phyloP scores from a whole-genome alignment of 2,329 filamentous ascomycete genomes.

The Metarhizium album region DNA sequence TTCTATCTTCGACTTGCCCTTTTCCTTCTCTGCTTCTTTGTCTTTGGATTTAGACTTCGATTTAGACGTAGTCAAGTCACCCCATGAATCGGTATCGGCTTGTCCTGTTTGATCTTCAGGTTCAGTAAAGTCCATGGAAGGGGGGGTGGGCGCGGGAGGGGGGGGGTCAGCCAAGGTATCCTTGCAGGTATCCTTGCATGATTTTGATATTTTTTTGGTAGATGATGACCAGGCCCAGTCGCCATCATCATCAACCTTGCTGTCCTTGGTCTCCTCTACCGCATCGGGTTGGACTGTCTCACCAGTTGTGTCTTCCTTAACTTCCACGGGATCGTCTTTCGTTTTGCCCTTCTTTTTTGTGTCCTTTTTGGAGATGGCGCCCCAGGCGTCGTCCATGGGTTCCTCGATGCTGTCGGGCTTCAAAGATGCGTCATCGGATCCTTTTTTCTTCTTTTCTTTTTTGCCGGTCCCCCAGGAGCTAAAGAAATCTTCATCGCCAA shows the following conservation, averaged over 20 bases:
- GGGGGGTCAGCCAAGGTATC: constrained; percentile 30
- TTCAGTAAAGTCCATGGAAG: constrained; percentile 34
- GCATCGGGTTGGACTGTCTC: constrained; percentile 36
- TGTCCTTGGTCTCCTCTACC: constrained; percentile 31
- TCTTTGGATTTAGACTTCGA: constrained; percentile 31
- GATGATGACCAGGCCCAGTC: constrained; percentile 33
- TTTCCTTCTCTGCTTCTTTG: constrained; percentile 20
- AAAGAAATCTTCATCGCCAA: constrained; percentile 41
- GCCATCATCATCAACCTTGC: constrained; percentile 29
- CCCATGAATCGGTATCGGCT: constrained; percentile 24
- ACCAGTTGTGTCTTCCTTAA: constrained; percentile 34
- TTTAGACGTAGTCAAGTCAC: constrained; percentile 20
- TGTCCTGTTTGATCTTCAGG: constrained; percentile 22
- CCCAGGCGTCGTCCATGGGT: constrained; percentile 30
- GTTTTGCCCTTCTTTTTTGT: constrained; percentile 42
- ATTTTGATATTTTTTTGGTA: constrained; percentile 34
- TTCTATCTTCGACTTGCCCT: constrained; percentile 25
- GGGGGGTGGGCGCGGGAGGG: constrained; percentile 38
- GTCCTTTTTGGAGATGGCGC: constrained; percentile 18
- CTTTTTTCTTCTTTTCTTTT: constrained; percentile 33
- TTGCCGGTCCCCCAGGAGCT: constrained; percentile 45
- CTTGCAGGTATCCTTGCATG: constrained; percentile 24
- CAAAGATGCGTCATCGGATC: constrained; percentile 18
- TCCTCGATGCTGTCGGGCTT: constrained; percentile 33
- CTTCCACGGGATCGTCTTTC: constrained; percentile 38